A percentile compares a stretch with the other conserved stretches of the same genome.
Conservation (phyloP, 257 asterid species). For the Solanum peruvianum region DNA sequence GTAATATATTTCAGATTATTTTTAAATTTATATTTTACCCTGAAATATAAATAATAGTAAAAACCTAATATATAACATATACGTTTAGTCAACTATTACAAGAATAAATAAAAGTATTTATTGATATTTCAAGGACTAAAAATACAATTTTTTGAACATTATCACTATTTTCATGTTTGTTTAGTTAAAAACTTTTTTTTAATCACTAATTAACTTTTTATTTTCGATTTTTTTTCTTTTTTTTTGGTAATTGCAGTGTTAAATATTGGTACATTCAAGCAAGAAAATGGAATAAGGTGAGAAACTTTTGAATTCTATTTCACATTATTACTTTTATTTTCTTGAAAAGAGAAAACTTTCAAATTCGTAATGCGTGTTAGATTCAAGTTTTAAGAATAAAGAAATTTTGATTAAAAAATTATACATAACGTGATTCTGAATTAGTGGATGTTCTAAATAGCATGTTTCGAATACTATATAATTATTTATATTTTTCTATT, state of each 20-base stretch:
- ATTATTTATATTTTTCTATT: no score
- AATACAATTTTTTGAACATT: no score
- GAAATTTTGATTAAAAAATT: not conserved
- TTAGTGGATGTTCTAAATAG: not conserved
- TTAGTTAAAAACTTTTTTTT: no score
- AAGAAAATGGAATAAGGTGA: constrained; percentile 82
- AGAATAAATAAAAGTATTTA: not conserved
- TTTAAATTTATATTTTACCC: no score
- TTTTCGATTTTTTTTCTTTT: not conserved
- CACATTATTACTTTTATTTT: constrained; percentile 1
- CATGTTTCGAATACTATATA: accelerated
- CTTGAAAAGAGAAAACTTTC: not conserved
- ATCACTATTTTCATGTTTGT: no score
- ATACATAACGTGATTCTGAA: not conserved
- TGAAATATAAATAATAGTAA: not conserved
- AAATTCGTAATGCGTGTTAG: not conserved
- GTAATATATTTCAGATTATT: not conserved
- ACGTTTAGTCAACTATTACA: not conserved
- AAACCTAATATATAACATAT: no score
- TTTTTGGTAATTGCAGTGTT: constrained; percentile 31
- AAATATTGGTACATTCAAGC: constrained; percentile 71
- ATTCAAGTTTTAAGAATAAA: not conserved
- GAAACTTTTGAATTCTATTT: constrained; percentile 1
- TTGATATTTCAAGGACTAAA: not conserved
- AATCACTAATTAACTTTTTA: not conserved